Evolutionary conservation across 1,139 yeast species (phyloP).

Genomic region (Nakaseomyces glabratus): DNA sequence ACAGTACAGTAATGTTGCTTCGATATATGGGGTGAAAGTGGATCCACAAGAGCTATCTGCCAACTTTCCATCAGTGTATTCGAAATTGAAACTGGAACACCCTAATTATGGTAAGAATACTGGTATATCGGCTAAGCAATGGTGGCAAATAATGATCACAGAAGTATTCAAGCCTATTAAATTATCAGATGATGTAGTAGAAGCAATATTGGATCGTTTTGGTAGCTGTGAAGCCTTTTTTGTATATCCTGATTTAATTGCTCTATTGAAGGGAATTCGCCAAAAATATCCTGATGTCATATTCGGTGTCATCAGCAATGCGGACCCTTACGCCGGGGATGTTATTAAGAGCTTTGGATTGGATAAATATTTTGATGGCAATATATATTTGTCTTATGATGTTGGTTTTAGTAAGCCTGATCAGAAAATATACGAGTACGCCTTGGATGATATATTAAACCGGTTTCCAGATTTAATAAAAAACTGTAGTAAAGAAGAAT

Average conservation of each 20-base stretch:
- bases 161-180: slow-evolving; percentile 34
- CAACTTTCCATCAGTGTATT: slow-evolving; percentile 30
- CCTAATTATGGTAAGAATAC: slow-evolving; percentile 54
- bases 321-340: slow-evolving; percentile 44
- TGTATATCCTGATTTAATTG: slow-evolving; percentile 46
- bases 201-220: slow-evolving; percentile 40
- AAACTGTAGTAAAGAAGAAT: slow-evolving; percentile 12
- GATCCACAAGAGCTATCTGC: slow-evolving; percentile 29
- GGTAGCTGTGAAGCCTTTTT: slow-evolving; percentile 44
- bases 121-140: slow-evolving; percentile 35
- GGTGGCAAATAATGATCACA: slow-evolving; percentile 53
- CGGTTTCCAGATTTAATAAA: slow-evolving; percentile 13
- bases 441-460: slow-evolving; percentile 28
- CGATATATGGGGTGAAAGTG: slow-evolving; percentile 37
- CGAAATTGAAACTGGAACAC: slow-evolving; percentile 29
- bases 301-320: slow-evolving; percentile 47
- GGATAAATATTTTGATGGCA: slow-evolving; percentile 33
- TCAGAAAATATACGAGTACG: slow-evolving; percentile 38
- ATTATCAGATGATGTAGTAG: slow-evolving; percentile 27
- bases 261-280: slow-evolving; percentile 36
- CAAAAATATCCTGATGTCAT: slow-evolving; percentile 31
- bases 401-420: slow-evolving; percentile 47
- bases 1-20: slow-evolving; percentile 44
- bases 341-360: slow-evolving; percentile 40
- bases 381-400: slow-evolving; percentile 46